Percentiles rank a stretch among this genome's conserved stretches.
Conservation (phyloP, 106 monocot genomes). For the Alisma plantagoaquatica region DNA sequence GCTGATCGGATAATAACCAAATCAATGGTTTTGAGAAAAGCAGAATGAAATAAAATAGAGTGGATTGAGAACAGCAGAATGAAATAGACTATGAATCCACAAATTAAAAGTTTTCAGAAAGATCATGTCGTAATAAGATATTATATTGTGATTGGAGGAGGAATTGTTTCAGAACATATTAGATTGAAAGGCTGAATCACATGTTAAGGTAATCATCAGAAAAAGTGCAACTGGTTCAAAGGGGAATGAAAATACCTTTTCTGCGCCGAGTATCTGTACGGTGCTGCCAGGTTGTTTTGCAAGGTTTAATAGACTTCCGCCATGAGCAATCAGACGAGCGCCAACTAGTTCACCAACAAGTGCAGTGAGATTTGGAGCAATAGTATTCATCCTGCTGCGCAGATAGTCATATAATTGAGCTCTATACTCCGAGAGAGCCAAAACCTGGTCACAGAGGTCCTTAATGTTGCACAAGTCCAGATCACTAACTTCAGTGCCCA, state of each 20-base stretch:
- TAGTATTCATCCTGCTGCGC: conserved; percentile 84
- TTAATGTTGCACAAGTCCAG: conserved; percentile 67
- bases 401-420: conserved; percentile 78
- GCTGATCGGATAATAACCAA: too few species aligned
- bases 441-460: conserved; percentile 82
- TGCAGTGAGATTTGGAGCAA: conserved; percentile 91
- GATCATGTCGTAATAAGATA: too few species aligned
- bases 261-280: conserved; percentile 98
- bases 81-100: too few species aligned
- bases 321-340: conserved; percentile 96
- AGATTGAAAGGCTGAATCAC: too few species aligned
- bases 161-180: too few species aligned
- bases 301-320: conserved; percentile 86
- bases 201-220: too few species aligned
- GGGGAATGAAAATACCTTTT: conserved; percentile 65
- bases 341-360: conserved; percentile 98
- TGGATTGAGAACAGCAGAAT: too few species aligned
- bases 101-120: too few species aligned
- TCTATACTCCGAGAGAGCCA: conserved; percentile 85
- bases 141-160: too few species aligned
- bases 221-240: too few species aligned
- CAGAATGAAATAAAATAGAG: too few species aligned
- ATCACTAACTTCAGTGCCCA: conserved; percentile 95
- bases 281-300: conserved; percentile 97
- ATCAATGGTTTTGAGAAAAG: too few species aligned